Conservation (phyloP, 495 filamentous ascomycete species). For the Hypoxylon intermedium region DNA sequence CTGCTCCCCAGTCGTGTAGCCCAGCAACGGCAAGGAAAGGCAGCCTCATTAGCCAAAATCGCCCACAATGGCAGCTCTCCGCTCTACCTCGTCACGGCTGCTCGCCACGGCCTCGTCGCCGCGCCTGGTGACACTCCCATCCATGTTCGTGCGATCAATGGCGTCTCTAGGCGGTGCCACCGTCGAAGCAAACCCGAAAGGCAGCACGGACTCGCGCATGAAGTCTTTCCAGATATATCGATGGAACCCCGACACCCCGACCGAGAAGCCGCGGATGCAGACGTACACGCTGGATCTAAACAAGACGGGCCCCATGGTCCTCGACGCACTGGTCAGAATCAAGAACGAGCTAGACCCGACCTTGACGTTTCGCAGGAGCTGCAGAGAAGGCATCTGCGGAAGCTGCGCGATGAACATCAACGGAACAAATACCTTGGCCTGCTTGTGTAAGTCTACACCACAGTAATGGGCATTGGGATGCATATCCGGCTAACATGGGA, state of each 20-base stretch:
- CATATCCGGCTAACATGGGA: slow-evolving; percentile 10
- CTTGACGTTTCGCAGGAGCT: slow-evolving; percentile 91
- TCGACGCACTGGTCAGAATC: slow-evolving; percentile 95
- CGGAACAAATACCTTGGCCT: slow-evolving; percentile 94
- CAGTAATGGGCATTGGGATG: background rate
- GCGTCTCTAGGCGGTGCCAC: slow-evolving; percentile 56
- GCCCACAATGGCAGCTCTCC: slow-evolving; percentile 77
- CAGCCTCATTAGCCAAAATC: slow-evolving; percentile 7
- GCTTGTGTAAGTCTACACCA: slow-evolving; percentile 78
- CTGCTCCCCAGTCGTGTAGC: too few relatives aligned
- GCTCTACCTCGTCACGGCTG: slow-evolving; percentile 69
- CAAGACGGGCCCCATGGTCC: slow-evolving; percentile 97
- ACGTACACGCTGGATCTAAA: slow-evolving; percentile 92
- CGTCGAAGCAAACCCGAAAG: slow-evolving; percentile 62
- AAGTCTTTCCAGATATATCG: slow-evolving; percentile 99
- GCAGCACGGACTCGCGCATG: slow-evolving; percentile 65
- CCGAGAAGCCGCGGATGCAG: slow-evolving; percentile 94
- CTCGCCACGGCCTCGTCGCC: slow-evolving; percentile 58
- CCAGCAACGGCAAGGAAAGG: slow-evolving; percentile 7
- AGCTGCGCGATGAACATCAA: slow-evolving; percentile 99
- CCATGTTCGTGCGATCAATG: slow-evolving; percentile 54
- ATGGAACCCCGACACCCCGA: slow-evolving; percentile 92
- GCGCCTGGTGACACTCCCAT: slow-evolving; percentile 45
- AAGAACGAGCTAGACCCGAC: slow-evolving; percentile 99
- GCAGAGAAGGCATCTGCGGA: slow-evolving; percentile 97